phyloP scores from a whole-genome alignment of 352 stramenopile genomes.

The Peronospora farinosa region DNA sequence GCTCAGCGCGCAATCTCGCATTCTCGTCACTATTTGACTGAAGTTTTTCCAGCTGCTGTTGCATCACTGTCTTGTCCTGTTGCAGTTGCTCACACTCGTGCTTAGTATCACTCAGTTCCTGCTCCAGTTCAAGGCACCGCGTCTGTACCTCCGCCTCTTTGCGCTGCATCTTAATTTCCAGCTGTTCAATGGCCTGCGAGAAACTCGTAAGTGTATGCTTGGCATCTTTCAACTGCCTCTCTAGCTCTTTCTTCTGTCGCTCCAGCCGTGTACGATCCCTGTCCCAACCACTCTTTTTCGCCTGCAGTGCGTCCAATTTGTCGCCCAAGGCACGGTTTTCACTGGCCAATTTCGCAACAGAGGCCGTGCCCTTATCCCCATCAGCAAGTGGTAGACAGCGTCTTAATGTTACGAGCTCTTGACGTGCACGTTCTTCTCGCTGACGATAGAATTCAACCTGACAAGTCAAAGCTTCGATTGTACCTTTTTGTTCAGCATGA shows the following conservation, averaged over 20 bases:
- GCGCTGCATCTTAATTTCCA: conserved; percentile 75
- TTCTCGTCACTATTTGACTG: conserved; percentile 42
- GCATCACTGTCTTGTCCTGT: conserved; percentile 18
- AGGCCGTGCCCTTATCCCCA: conserved; percentile 18
- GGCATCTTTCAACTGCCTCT: conserved; percentile 55
- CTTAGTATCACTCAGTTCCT: conserved; percentile 37
- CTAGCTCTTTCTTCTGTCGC: conserved; percentile 41
- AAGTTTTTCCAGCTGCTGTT: conserved; percentile 32
- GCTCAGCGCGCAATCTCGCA: conserved; percentile 31
- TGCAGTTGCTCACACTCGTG: conserved; percentile 38
- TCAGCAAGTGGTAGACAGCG: conserved; percentile 30
- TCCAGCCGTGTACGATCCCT: conserved; percentile 40
- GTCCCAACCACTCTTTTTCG: conserved; percentile 37
- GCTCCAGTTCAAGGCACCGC: conserved; percentile 44
- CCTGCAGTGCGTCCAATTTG: conserved; percentile 41
- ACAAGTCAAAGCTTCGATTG: conserved; percentile 70
- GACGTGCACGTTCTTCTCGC: conserved; percentile 56
- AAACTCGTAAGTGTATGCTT: conserved; percentile 51
- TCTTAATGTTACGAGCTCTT: conserved; percentile 57
- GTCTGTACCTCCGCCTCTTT: conserved; percentile 59
- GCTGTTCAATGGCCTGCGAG: conserved; percentile 61
- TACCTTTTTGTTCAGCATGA: conserved; percentile 73
- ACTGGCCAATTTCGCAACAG: conserved; percentile 38
- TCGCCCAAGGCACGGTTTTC: conserved; percentile 60
- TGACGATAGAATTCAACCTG: conserved; percentile 79